phyloP scores from a whole-genome alignment of 169 alveolate species.

The Plasmodium reichenowi region DNA sequence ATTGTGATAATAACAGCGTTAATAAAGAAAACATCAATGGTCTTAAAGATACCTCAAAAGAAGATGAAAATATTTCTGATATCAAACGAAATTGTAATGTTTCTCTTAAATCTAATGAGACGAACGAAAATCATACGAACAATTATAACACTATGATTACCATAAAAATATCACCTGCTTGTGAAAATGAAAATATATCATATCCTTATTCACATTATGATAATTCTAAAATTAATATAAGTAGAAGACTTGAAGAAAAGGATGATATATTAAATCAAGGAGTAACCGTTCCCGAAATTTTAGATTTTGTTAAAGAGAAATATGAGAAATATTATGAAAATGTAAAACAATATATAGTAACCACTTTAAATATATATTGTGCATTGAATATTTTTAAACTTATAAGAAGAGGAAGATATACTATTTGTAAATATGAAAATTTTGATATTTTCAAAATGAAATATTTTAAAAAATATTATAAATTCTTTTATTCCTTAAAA shows the following conservation, averaged over 20 bases:
- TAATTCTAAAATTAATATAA: constrained; percentile 5
- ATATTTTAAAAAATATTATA: constrained; percentile 67
- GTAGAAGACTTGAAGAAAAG: constrained; percentile 38
- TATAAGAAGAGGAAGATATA: constrained; percentile 71
- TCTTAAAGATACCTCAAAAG: background rate
- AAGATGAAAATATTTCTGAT: background rate
- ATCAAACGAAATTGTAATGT: too few species aligned
- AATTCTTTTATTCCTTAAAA: constrained; percentile 56
- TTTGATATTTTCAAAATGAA: constrained; percentile 51
- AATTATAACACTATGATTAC: background rate
- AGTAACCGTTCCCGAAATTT: constrained; percentile 72
- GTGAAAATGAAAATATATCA: too few species aligned
- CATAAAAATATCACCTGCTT: too few species aligned
- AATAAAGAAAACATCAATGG: background rate
- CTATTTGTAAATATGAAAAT: constrained; percentile 53
- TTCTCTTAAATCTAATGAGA: too few species aligned
- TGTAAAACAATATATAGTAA: constrained; percentile 67
- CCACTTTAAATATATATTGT: constrained; percentile 59
- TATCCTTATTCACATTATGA: constrained; percentile 8
- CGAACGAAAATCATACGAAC: background rate
- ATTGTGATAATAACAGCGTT: background rate
- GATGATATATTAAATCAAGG: constrained; percentile 76
- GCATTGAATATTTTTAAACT: constrained; percentile 64
- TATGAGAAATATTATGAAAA: constrained; percentile 71
- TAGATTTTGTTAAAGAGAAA: constrained; percentile 71